Evolutionary conservation across 1,284 basidiomycete species (phyloP), one percentile per base, ranked within the genome.

Genomic region (Malassezia slooffiae): DNA sequence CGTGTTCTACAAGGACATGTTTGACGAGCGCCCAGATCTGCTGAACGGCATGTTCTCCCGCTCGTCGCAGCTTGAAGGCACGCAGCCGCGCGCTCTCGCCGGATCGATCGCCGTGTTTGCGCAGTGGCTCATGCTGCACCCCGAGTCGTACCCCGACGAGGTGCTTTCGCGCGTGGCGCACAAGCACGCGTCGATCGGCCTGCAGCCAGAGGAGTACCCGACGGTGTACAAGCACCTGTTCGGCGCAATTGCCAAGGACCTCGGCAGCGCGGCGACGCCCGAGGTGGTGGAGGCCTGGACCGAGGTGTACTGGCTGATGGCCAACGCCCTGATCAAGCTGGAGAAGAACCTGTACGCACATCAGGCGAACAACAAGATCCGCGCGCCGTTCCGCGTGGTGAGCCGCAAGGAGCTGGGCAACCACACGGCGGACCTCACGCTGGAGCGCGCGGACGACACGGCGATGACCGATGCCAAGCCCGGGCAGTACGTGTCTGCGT

Each of bases 281-380:
- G 37, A 40, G 3, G 43, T 46, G 8, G 43, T 38, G 9, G 38
- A 30, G 9, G 43, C 43, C 5, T 46, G 43, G 43, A 29, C 30
- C 13, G 11, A n/a, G 17, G 43, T 46, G n/a, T 46, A 26, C 27
- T 46, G 43, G 43, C 34, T 46, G 15, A 30, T 46, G 26, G 43
- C 38, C 3, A n/a, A 23, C 16, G 3, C 34, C 13, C 23, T 46
- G 12, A 41, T 46, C 21, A 16, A 31, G 15, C 36, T 40, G 16
- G 43, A 46, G 24, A 39, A 34, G 15, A 24, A 36, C 6, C 29
- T 46, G 8, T 46, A 46, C 24, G 11, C 20, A 2, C 23, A 32
- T 9, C 9, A 31, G 13, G 29, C 31, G 5, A n/a, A n/a, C n/a
- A n/a, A n/a, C n/a, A n/a, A n/a, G n/a, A n/a, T n/a, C n/a, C n/a